Evolutionary conservation across 768 basidiomycete species (phyloP).

Genomic region (Lentinula guzmanii): DNA sequence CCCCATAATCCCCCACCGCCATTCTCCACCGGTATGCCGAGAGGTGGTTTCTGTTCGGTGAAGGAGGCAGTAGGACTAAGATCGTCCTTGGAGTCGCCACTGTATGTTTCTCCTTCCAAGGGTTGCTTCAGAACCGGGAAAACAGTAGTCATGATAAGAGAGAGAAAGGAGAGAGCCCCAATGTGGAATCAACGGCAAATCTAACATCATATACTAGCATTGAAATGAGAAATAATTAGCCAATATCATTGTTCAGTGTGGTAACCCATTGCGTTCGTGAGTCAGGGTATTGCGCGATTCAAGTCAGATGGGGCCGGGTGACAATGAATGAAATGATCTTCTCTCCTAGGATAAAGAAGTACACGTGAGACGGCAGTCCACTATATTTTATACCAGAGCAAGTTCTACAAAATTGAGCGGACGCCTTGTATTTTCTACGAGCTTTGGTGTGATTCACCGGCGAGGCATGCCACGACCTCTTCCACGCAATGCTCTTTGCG

Average conservation of each 20-base stretch:
- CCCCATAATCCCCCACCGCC: constrained; percentile 22
- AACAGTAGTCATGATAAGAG: constrained; percentile 13
- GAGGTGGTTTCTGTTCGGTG: constrained; percentile 19
- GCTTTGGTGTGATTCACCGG: constrained; percentile 35
- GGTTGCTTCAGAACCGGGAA: background rate
- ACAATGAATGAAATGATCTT: background rate
- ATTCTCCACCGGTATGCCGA: constrained; percentile 24
- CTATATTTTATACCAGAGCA: background rate
- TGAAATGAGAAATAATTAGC: background rate
- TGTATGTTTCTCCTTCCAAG: background rate
- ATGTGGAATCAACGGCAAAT: background rate
- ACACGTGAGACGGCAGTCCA: background rate
- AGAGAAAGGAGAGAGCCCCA: background rate
- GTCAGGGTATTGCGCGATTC: constrained; percentile 6
- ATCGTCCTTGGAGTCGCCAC: background rate
- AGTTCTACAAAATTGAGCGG: constrained; percentile 2
- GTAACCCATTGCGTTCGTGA: background rate
- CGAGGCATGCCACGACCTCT: constrained; percentile 80
- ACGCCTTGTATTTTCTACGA: background rate
- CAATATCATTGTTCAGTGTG: background rate
- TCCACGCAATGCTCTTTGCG: constrained; percentile 79
- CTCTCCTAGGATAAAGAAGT: background rate
- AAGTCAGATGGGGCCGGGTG: background rate
- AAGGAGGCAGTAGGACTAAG: constrained; percentile 5
- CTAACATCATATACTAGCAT: background rate